Evolutionary conservation across 306 rosid species (phyloP).

Genomic region (Cotoneaster glaucophyllus): DNA sequence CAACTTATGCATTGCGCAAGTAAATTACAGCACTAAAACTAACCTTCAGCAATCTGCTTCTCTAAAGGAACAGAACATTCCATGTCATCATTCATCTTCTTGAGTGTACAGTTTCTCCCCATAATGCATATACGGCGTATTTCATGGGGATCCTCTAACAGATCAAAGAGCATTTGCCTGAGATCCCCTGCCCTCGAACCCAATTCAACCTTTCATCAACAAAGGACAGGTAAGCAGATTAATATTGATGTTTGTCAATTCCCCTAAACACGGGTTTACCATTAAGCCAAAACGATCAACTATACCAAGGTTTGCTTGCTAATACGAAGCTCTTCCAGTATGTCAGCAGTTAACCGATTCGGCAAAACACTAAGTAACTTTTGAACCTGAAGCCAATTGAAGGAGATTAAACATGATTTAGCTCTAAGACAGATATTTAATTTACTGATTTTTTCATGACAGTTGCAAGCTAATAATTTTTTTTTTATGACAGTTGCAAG

Average conservation of each 20-base stretch:
- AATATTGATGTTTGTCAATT: neutral
- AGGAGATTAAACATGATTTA: neutral
- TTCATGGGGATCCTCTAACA: conserved; percentile 84
- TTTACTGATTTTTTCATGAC: neutral
- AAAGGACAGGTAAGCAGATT: conserved; percentile 1
- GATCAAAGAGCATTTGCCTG: conserved; percentile 94
- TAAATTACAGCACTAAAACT: conserved; percentile 11
- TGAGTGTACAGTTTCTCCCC: conserved; percentile 79
- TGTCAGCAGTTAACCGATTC: conserved; percentile 72
- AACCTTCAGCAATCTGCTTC: conserved; percentile 90
- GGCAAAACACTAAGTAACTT: conserved; percentile 84
- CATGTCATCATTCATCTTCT: conserved; percentile 42
- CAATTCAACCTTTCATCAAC: conserved; percentile 73
- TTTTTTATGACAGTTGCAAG: conserved; percentile 1
- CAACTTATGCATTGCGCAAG: conserved; percentile 9
- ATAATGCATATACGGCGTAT: conserved; percentile 81
- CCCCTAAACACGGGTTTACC: conserved; percentile 8
- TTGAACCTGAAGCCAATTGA: conserved; percentile 54
- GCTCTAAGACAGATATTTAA: too few relatives aligned
- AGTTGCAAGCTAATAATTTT: conserved; percentile 8
- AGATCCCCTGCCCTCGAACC: conserved; percentile 94
- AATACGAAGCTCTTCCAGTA: conserved; percentile 90
- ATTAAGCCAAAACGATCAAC: conserved; percentile 1
- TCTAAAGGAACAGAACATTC: conserved; percentile 72
- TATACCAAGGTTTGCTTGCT: conserved; percentile 97